Conservation (phyloP, 2,329 filamentous ascomycete species). For the Alternaria panax region DNA sequence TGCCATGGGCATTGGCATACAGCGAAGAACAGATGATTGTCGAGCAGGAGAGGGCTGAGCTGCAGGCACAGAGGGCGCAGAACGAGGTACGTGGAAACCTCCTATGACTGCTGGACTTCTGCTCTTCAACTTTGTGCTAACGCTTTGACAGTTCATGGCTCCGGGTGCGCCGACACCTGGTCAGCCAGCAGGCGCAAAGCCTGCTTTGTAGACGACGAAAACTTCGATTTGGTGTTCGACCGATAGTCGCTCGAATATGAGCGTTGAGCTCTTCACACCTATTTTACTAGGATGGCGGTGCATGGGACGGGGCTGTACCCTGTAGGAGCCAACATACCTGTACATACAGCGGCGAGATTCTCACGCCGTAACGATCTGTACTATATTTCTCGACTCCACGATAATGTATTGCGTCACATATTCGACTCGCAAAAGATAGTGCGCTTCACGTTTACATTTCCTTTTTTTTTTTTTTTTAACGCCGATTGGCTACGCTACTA, state of each 20-base stretch:
- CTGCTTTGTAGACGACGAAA: slow-evolving; percentile 42
- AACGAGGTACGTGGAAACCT: slow-evolving; percentile 67
- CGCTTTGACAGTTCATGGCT: slow-evolving; percentile 40
- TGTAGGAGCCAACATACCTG: no score
- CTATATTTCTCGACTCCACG: slow-evolving; percentile 40
- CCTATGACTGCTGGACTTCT: background rate
- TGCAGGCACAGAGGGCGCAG: slow-evolving; percentile 85
- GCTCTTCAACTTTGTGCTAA: slow-evolving; percentile 16
- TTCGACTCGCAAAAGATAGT: background rate
- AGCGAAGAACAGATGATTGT: slow-evolving; percentile 95
- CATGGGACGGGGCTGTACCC: slow-evolving; percentile 16
- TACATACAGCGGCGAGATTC: slow-evolving; percentile 21
- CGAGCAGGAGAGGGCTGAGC: slow-evolving; percentile 97
- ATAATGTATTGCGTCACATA: slow-evolving; percentile 32
- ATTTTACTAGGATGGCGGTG: slow-evolving; percentile 30
- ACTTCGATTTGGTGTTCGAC: slow-evolving; percentile 1
- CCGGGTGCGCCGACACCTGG: slow-evolving; percentile 36
- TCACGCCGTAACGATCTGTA: slow-evolving; percentile 30
- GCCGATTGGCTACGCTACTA: slow-evolving; percentile 40
- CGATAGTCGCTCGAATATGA: slow-evolving; percentile 2
- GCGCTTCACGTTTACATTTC: slow-evolving; percentile 6
- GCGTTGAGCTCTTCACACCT: slow-evolving; percentile 25
- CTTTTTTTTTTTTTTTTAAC: slow-evolving; percentile 24
- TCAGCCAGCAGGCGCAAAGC: slow-evolving; percentile 39
- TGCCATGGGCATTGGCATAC: slow-evolving; percentile 91